phyloP scores from a whole-genome alignment of 2,329 filamentous ascomycete species.

The Sporothrix brasiliensis region DNA sequence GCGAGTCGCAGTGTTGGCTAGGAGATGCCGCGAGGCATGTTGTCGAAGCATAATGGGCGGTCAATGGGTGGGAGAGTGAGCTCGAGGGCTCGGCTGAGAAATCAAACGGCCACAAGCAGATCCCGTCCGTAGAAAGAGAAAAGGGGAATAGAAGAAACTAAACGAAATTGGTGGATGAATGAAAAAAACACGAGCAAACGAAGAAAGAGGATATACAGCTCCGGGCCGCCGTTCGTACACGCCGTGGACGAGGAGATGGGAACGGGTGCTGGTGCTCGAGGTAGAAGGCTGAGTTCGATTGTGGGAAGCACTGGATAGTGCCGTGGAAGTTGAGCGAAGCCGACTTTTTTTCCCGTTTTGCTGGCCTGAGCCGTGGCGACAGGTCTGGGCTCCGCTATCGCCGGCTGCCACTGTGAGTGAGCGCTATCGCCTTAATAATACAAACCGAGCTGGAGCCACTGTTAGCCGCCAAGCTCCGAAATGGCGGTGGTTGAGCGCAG shows the following conservation, averaged over 20 bases:
- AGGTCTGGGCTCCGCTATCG: conserved; percentile 34
- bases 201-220: conserved; percentile 8
- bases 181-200: conserved; percentile 2
- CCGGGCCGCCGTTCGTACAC: conserved; percentile 25
- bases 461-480: conserved; percentile 29
- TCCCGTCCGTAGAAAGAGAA: background rate
- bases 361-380: conserved; percentile 29
- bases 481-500: conserved; percentile 15
- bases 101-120: conserved; percentile 8
- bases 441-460: conserved; percentile 28
- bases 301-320: conserved; percentile 23
- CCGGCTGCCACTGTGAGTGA: conserved; percentile 17
- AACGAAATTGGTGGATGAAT: background rate
- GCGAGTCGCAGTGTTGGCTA: conserved; percentile 26
- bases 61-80: background rate
- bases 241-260: background rate
- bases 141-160: background rate
- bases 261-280: conserved; percentile 2
- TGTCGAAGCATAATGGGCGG: conserved; percentile 36
- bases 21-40: conserved; percentile 35
- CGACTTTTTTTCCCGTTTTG: conserved; percentile 26
- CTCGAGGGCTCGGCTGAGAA: conserved; percentile 29
- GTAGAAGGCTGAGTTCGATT: conserved; percentile 21
- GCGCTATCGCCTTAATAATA: conserved; percentile 35
- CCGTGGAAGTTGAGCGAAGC: conserved; percentile 34